These are phyloP conservation scores for Dimocarpus longan DNA, from an alignment of 345 rosid genomes.

Conservation along the genomic window DNA sequence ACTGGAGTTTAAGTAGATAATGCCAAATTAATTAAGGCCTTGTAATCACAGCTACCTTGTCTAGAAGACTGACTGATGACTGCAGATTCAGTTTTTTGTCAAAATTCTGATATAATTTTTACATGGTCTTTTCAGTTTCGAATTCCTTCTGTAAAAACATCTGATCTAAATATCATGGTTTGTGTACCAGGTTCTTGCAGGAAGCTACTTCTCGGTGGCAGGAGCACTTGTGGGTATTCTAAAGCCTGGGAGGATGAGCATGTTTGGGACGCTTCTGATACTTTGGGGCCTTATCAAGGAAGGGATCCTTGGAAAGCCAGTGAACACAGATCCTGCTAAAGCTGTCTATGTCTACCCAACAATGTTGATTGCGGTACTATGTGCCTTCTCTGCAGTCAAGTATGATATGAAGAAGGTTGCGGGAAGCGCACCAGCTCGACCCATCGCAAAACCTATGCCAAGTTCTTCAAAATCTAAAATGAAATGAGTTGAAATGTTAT, in stretches of 20 bases:
- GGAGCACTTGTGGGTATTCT: slow-evolving; percentile 81
- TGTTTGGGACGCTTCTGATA: slow-evolving; percentile 84
- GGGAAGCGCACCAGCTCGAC: slow-evolving; percentile 64
- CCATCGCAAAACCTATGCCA: slow-evolving; percentile 67
- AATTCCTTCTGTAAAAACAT: neutral
- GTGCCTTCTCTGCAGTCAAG: slow-evolving; percentile 83
- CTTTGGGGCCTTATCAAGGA: slow-evolving; percentile 96
- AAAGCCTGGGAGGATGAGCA: slow-evolving; percentile 92
- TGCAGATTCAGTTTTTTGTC: neutral
- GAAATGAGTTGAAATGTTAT: slow-evolving; percentile 44
- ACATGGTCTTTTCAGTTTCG: neutral
- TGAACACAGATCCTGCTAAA: slow-evolving; percentile 64
- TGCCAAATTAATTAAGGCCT: neutral
- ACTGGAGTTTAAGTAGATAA: neutral
- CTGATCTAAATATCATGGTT: neutral
- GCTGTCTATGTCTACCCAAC: slow-evolving; percentile 80
- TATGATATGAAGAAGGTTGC: slow-evolving; percentile 76
- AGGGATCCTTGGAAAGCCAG: slow-evolving; percentile 81
- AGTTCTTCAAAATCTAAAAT: slow-evolving; percentile 85
- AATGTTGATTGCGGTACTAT: slow-evolving; percentile 71
- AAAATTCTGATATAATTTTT: neutral
- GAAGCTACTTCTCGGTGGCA: slow-evolving; percentile 92
- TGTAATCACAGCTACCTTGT: neutral
- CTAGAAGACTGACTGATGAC: neutral
- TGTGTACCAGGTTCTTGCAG: slow-evolving; percentile 76